Evolutionary conservation across 306 rosid species (phyloP).

Genomic region (Prinsepia uniflora): DNA sequence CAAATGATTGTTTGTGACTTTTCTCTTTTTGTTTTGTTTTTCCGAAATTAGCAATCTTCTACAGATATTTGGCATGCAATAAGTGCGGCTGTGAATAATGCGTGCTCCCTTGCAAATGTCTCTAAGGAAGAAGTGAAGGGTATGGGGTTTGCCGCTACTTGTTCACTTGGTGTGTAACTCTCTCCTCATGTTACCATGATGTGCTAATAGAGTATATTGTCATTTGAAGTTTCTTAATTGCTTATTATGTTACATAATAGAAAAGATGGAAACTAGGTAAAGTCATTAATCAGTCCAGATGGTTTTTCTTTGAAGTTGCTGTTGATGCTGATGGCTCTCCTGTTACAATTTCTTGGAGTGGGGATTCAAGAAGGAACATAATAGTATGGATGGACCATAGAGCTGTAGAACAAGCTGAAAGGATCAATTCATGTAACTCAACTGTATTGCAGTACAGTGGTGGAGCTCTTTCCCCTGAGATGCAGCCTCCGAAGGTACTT

Average conservation of each 20-base stretch:
- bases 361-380: constrained; percentile 91
- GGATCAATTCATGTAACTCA: constrained; percentile 74
- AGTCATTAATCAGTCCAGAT: constrained; percentile 4
- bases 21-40: constrained; percentile 7
- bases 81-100: constrained; percentile 80
- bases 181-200: neutral
- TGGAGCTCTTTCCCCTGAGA: constrained; percentile 97
- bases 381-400: constrained; percentile 99
- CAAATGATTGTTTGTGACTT: constrained; percentile 23
- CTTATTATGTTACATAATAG: neutral
- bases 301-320: constrained; percentile 58
- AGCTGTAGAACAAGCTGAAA: constrained; percentile 89
- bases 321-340: constrained; percentile 92
- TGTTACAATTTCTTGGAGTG: constrained; percentile 82
- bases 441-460: constrained; percentile 89
- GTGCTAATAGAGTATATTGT: neutral
- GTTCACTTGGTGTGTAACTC: constrained; percentile 73
- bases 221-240: neutral
- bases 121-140: constrained; percentile 67
- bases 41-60: constrained; percentile 82
- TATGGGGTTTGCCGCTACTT: constrained; percentile 92
- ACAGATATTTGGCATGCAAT: constrained; percentile 98
- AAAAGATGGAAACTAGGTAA: neutral
- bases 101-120: constrained; percentile 68
- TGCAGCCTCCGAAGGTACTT: constrained; percentile 94